Evolutionary conservation across 441 rosid species (phyloP).

Genomic region (Melianthus villosus): DNA sequence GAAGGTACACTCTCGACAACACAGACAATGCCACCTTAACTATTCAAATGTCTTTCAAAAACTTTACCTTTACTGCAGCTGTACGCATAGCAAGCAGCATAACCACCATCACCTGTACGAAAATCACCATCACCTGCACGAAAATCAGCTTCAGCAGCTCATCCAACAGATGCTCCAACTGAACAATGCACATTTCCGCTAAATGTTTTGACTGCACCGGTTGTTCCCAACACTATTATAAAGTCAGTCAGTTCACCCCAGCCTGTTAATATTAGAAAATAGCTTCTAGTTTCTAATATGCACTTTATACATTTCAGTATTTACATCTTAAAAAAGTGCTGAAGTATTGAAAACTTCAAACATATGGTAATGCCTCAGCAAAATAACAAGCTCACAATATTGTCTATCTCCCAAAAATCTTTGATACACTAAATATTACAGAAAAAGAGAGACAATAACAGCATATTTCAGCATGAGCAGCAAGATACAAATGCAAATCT

Average conservation of each 20-base stretch:
- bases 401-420: no score
- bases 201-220: slow-evolving; percentile 69
- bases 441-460: no score
- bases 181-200: slow-evolving; percentile 69
- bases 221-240: slow-evolving; percentile 64
- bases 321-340: no score
- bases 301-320: no score
- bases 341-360: no score
- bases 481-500: no score
- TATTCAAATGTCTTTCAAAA: neutral
- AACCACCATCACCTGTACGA: slow-evolving; percentile 90
- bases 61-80: slow-evolving; percentile 85
- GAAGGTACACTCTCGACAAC: neutral
- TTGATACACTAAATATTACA: no score
- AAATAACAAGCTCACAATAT: no score
- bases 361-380: no score
- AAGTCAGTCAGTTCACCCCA: slow-evolving; percentile 94
- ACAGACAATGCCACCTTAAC: neutral
- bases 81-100: slow-evolving; percentile 86
- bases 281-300: no score
- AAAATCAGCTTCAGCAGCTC: slow-evolving; percentile 66
- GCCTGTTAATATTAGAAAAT: slow-evolving; percentile 41
- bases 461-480: no score
- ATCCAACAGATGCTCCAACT: slow-evolving; percentile 80
- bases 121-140: slow-evolving; percentile 75